Conservation (phyloP, 805 yeast genomes). For the Myxozyma nipponensis region DNA sequence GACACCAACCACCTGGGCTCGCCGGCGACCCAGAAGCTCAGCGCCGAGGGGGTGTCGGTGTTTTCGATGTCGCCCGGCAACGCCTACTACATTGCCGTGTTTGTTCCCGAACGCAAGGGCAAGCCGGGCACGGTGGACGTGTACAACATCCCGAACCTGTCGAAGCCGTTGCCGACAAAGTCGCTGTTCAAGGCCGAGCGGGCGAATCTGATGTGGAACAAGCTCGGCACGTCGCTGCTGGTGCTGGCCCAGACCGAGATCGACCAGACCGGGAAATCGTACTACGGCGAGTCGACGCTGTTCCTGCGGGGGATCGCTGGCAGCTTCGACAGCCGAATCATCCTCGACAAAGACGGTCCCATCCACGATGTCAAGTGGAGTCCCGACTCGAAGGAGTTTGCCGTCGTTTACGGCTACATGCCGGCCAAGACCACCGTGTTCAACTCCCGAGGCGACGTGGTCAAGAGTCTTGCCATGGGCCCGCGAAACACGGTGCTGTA, state of each 20-base stretch:
- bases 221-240: conserved; percentile 86
- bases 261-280: conserved; percentile 87
- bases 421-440: conserved; percentile 94
- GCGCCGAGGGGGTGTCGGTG: conserved; percentile 50
- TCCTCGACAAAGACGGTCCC: conserved; percentile 89
- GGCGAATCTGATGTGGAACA: conserved; percentile 90
- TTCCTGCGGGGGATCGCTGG: conserved; percentile 91
- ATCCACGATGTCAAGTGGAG: conserved; percentile 98
- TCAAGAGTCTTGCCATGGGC: conserved; percentile 77
- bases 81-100: conserved; percentile 85
- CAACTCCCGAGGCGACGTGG: conserved; percentile 86
- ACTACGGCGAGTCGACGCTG: conserved; percentile 93
- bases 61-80: conserved; percentile 81
- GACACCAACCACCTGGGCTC: conserved; percentile 44
- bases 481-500: conserved; percentile 86
- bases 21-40: conserved; percentile 56
- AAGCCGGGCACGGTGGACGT: conserved; percentile 86
- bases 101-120: conserved; percentile 80
- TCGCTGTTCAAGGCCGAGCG: conserved; percentile 93
- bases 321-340: conserved; percentile 81
- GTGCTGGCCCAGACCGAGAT: conserved; percentile 95
- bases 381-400: conserved; percentile 93
- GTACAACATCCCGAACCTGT: conserved; percentile 71
- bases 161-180: conserved; percentile 77
- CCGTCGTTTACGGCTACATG: conserved; percentile 96